Evolutionary conservation across 2,329 filamentous ascomycete genomes (phyloP).

Genomic region (Aspergillus tanneri): DNA sequence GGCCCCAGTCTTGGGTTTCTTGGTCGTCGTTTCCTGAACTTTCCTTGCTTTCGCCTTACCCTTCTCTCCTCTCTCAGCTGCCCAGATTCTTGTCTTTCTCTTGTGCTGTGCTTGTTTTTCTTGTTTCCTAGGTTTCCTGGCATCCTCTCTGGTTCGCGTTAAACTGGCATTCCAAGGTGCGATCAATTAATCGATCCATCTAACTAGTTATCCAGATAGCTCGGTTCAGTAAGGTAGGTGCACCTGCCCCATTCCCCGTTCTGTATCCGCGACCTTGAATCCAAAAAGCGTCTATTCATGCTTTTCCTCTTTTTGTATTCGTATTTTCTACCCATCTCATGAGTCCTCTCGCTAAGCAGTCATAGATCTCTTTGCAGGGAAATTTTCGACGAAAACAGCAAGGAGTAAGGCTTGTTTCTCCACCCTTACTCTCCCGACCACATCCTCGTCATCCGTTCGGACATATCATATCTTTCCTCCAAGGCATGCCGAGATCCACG

Average conservation of each 20-base stretch:
- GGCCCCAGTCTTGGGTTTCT: conserved; percentile 14
- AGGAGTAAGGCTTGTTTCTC: neutral
- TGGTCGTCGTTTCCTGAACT: conserved; percentile 16
- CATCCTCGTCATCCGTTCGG: neutral
- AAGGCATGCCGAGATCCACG: conserved; percentile 4
- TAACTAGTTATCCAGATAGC: too few species aligned
- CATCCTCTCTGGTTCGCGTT: neutral
- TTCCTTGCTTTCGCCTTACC: conserved; percentile 8
- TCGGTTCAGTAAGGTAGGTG: too few species aligned
- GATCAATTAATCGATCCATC: too few species aligned
- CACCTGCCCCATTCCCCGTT: too few species aligned
- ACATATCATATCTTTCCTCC: conserved; percentile 3
- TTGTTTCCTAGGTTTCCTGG: conserved; percentile 11
- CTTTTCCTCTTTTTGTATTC: neutral
- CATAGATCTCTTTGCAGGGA: neutral
- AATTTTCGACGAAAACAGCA: neutral
- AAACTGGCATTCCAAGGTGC: too few species aligned
- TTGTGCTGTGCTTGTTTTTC: conserved; percentile 13
- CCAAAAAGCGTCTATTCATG: too few species aligned
- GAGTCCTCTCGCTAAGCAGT: neutral
- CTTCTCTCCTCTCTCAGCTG: conserved; percentile 9
- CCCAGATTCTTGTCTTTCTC: conserved; percentile 17
- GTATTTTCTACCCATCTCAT: conserved; percentile 6
- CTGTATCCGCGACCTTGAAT: too few species aligned
- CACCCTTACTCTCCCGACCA: neutral